Conservation (phyloP, 108 stramenopile species). For the Cyclostephanos tholiformis region DNA sequence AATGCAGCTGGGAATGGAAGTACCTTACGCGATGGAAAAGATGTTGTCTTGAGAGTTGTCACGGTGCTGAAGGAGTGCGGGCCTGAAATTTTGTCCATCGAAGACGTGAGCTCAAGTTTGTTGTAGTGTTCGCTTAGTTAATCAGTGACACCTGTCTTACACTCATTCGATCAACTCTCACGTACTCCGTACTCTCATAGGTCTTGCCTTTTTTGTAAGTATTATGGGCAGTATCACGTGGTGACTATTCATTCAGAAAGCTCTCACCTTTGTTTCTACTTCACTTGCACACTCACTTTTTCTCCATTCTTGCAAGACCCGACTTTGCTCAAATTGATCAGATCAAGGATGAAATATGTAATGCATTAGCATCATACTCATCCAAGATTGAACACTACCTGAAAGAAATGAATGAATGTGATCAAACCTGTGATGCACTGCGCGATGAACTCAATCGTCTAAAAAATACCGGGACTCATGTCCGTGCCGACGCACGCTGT, state of each 20-base stretch:
- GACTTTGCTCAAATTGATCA: constrained; percentile 90
- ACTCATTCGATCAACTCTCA: constrained; percentile 3
- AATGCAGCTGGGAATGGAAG: constrained; percentile 64
- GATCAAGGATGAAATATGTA: constrained; percentile 90
- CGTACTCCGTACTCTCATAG: not conserved
- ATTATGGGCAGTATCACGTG: constrained; percentile 20
- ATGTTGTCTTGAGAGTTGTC: constrained; percentile 82
- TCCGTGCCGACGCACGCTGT: constrained; percentile 74
- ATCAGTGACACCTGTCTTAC: not conserved
- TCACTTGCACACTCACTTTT: not conserved
- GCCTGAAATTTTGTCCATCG: constrained; percentile 86
- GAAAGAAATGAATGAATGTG: constrained; percentile 88
- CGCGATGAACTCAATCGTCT: constrained; percentile 73
- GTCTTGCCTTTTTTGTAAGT: constrained; percentile 41
- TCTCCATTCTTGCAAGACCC: constrained; percentile 35
- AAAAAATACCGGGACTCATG: constrained; percentile 57
- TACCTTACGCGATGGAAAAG: constrained; percentile 68
- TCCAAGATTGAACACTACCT: constrained; percentile 82
- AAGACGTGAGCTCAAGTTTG: constrained; percentile 77
- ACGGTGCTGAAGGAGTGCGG: constrained; percentile 85
- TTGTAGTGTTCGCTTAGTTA: constrained; percentile 15
- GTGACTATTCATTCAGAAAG: not conserved
- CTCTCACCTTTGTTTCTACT: not conserved
- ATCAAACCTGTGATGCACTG: constrained; percentile 73
- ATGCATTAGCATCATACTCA: constrained; percentile 84